Evolutionary conservation across 1,139 yeast species (phyloP).

Genomic region (Lodderomyces jiufengensis): DNA sequence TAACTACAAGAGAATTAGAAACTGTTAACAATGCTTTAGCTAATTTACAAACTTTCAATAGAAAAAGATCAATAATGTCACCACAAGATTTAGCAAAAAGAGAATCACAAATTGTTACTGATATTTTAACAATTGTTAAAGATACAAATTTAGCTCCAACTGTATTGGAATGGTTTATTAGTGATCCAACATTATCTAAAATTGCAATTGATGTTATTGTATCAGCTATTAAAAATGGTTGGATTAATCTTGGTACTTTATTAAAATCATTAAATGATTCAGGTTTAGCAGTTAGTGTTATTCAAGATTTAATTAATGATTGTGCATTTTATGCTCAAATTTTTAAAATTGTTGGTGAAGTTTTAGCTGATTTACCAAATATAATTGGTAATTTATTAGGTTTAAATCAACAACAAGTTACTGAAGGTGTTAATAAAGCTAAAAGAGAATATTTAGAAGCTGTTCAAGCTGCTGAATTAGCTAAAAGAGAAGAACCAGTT

Average conservation of each 20-base stretch:
- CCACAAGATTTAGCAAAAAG: slow-evolving; percentile 29
- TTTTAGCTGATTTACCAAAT: slow-evolving; percentile 30
- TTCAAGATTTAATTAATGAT: slow-evolving; percentile 35
- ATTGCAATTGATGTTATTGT: slow-evolving; percentile 30
- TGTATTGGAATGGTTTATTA: slow-evolving; percentile 31
- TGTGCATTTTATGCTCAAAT: slow-evolving; percentile 42
- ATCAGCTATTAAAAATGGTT: slow-evolving; percentile 30
- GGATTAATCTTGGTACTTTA: slow-evolving; percentile 35
- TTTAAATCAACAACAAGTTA: slow-evolving; percentile 20
- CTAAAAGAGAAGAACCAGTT: slow-evolving; percentile 5
- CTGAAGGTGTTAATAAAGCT: slow-evolving; percentile 7
- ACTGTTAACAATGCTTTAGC: slow-evolving; percentile 27
- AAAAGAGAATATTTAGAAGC: slow-evolving; percentile 14
- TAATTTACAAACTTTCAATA: slow-evolving; percentile 24
- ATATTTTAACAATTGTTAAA: slow-evolving; percentile 38
- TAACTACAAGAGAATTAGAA: slow-evolving; percentile 32
- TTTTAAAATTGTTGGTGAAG: slow-evolving; percentile 32
- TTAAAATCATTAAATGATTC: slow-evolving; percentile 42
- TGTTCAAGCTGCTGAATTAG: slow-evolving; percentile 1
- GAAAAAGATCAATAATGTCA: slow-evolving; percentile 28
- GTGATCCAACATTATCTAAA: slow-evolving; percentile 30
- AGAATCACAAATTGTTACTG: slow-evolving; percentile 43
- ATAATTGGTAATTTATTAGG: slow-evolving; percentile 24
- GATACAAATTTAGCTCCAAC: slow-evolving; percentile 39
- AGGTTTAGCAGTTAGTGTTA: slow-evolving; percentile 40